phyloP scores from a whole-genome alignment of 768 basidiomycete species.

The Tricholomella constricta region DNA sequence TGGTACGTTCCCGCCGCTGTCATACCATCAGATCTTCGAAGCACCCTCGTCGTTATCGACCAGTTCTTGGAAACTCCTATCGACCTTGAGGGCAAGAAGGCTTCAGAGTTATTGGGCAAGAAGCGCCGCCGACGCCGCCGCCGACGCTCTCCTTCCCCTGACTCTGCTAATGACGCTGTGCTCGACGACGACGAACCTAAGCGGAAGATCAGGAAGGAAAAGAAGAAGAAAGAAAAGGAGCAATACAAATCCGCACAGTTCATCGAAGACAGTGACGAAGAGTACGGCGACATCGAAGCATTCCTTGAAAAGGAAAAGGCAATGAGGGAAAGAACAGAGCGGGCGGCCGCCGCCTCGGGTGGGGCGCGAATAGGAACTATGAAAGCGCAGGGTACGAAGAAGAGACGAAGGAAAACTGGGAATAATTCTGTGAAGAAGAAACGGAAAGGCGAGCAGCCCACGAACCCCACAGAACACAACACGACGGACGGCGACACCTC shows the following conservation, averaged over 20 bases:
- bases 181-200: conserved; percentile 37
- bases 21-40: conserved; percentile 65
- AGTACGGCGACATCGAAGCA: conserved; percentile 75
- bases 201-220: conserved; percentile 62
- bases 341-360: conserved; percentile 46
- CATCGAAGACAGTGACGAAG: conserved; percentile 89
- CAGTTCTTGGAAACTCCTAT: conserved; percentile 84
- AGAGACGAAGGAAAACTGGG: conserved; percentile 44
- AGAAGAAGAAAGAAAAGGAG: conserved; percentile 58
- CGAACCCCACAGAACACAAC: conserved; percentile 18
- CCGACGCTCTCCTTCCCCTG: conserved; percentile 44
- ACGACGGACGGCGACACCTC: conserved; percentile 19
- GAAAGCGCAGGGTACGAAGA: conserved; percentile 53
- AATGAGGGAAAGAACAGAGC: conserved; percentile 55
- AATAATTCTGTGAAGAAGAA: conserved; percentile 33
- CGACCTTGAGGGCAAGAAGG: conserved; percentile 77
- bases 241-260: conserved; percentile 87
- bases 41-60: conserved; percentile 73
- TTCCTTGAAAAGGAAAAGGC: conserved; percentile 79
- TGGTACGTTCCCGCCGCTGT: conserved; percentile 85
- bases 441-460: conserved; percentile 30
- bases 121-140: conserved; percentile 57
- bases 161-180: conserved; percentile 44
- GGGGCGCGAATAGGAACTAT: conserved; percentile 47
- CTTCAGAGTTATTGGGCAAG: conserved; percentile 69